A percentile compares a stretch with the other conserved stretches of the same genome.
Conservation (phyloP, 1,284 basidiomycete species). For the Termitomyces sp. region DNA sequence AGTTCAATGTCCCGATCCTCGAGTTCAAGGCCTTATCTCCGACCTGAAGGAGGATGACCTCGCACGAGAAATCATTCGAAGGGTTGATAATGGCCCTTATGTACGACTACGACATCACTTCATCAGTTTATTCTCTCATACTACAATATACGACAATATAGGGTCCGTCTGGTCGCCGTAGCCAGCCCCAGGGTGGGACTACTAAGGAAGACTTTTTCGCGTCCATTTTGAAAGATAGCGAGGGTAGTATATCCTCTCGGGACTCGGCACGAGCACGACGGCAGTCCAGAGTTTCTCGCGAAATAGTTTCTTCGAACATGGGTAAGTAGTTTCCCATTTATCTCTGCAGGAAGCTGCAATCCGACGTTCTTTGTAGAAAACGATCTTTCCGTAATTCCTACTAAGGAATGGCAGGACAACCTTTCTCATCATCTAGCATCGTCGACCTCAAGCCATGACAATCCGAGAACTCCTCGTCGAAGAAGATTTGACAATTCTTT, state of each 20-base stretch:
- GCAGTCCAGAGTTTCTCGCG: conserved; percentile 69
- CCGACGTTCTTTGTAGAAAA: conserved; percentile 37
- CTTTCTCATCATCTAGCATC: conserved; percentile 50
- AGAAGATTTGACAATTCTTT: conserved; percentile 32
- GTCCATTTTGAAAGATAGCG: conserved; percentile 60
- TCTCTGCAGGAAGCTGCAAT: not conserved
- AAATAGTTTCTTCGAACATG: conserved; percentile 67
- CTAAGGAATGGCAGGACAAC: conserved; percentile 73
- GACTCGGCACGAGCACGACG: conserved; percentile 64
- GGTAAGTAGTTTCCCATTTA: conserved; percentile 31
- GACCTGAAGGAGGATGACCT: conserved; percentile 68
- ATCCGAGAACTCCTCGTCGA: conserved; percentile 26
- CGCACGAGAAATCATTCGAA: conserved; percentile 63
- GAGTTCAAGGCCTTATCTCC: conserved; percentile 62
- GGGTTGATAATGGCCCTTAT: conserved; percentile 75
- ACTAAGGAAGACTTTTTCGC: conserved; percentile 69
- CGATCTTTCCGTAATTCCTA: conserved; percentile 56
- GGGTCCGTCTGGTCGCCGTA: conserved; percentile 60
- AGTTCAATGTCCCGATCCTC: conserved; percentile 65
- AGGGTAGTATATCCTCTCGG: conserved; percentile 31
- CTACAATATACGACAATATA: conserved; percentile 23
- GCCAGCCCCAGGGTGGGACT: conserved; percentile 44
- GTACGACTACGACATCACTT: conserved; percentile 32
- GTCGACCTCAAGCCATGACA: conserved; percentile 20
- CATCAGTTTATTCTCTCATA: conserved; percentile 2